Evolutionary conservation across 2,329 filamentous ascomycete genomes (phyloP).

Genomic region (Ophiobolus disseminans): DNA sequence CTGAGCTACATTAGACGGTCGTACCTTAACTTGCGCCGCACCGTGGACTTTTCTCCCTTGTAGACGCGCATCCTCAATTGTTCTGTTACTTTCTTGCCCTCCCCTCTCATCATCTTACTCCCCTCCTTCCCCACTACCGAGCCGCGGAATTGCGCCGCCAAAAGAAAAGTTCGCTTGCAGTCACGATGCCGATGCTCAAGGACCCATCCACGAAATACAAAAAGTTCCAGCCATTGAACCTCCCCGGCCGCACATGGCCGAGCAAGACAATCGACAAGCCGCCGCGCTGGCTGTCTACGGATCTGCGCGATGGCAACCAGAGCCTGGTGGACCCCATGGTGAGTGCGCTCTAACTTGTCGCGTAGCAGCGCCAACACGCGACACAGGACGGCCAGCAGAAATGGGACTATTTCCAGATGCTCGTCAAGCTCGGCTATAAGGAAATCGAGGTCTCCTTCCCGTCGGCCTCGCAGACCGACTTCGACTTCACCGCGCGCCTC

Average conservation of each 20-base stretch:
- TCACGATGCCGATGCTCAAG: constrained; percentile 64
- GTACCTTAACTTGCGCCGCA: neutral
- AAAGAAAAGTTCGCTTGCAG: neutral
- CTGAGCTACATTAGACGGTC: too few species aligned
- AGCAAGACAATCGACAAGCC: constrained; percentile 81
- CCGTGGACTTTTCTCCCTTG: too few species aligned
- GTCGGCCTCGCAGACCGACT: constrained; percentile 92
- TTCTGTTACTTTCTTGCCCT: neutral
- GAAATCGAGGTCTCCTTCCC: constrained; percentile 98
- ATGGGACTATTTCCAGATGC: constrained; percentile 93
- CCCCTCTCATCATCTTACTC: neutral
- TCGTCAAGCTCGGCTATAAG: constrained; percentile 91
- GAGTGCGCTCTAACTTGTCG: constrained; percentile 36
- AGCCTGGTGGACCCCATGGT: constrained; percentile 93
- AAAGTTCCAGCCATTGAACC: constrained; percentile 69
- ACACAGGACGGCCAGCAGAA: constrained; percentile 89
- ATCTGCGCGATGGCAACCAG: constrained; percentile 92
- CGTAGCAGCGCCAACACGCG: constrained; percentile 15
- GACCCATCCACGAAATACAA: constrained; percentile 81
- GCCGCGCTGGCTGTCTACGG: constrained; percentile 88
- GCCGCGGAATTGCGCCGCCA: constrained; percentile 3
- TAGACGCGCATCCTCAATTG: too few species aligned
- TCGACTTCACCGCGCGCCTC: constrained; percentile 88
- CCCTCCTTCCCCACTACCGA: neutral
- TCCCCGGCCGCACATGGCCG: constrained; percentile 82